Percentiles rank a stretch among this genome's conserved stretches.
Evolutionary conservation across 2,329 filamentous ascomycete species (phyloP).

Genomic region (Clarireedia homoeocarpa): DNA sequence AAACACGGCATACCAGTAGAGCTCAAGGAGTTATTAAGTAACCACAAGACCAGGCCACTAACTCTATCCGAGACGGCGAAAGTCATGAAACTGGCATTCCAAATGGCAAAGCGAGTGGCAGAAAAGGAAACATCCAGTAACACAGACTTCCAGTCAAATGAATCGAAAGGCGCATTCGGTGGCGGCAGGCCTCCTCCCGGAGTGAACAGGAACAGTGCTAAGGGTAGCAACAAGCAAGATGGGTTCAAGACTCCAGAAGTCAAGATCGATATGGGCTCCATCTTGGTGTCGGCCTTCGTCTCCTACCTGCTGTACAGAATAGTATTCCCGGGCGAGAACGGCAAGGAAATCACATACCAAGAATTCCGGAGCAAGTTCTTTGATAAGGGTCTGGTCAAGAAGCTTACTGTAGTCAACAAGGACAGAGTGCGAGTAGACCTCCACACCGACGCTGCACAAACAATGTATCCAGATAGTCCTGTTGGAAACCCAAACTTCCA

Average conservation of each 20-base stretch:
- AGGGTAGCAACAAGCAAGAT: slow-evolving; percentile 30
- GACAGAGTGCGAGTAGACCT: slow-evolving; percentile 73
- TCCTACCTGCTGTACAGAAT: slow-evolving; percentile 56
- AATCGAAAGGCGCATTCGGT: slow-evolving; percentile 7
- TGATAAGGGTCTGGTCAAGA: slow-evolving; percentile 92
- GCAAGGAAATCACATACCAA: slow-evolving; percentile 91
- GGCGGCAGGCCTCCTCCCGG: background rate
- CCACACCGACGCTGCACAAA: slow-evolving; percentile 63
- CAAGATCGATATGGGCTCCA: slow-evolving; percentile 25
- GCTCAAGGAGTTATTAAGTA: slow-evolving; percentile 34
- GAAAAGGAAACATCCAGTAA: slow-evolving; percentile 16
- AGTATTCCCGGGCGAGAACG: slow-evolving; percentile 58
- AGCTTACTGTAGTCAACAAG: slow-evolving; percentile 72
- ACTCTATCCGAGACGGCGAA: slow-evolving; percentile 23
- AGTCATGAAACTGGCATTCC: slow-evolving; percentile 30
- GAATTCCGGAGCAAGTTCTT: slow-evolving; percentile 91
- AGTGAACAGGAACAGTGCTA: background rate
- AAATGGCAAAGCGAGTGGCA: slow-evolving; percentile 27
- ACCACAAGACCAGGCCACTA: slow-evolving; percentile 23
- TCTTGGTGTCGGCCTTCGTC: slow-evolving; percentile 46
- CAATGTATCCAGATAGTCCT: slow-evolving; percentile 68
- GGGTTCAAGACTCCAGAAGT: slow-evolving; percentile 21
- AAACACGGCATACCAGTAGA: slow-evolving; percentile 60
- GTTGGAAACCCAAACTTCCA: slow-evolving; percentile 61
- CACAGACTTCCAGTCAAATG: slow-evolving; percentile 19